Conservation (phyloP, 495 filamentous ascomycete species). For the Daldinia decipiens region DNA sequence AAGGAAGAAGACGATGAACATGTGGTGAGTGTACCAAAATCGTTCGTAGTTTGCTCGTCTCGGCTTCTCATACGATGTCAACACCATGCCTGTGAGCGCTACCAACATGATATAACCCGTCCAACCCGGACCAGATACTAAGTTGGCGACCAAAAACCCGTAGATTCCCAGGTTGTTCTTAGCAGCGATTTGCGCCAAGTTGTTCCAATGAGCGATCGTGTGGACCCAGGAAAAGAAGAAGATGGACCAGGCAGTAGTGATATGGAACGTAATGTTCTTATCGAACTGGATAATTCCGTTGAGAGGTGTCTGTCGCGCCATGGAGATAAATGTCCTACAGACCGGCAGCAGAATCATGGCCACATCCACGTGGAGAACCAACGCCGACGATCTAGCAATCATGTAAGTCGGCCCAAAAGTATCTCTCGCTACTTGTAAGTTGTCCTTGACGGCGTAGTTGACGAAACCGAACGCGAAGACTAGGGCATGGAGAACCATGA, state of each 20-base stretch:
- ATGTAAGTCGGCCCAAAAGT: slow-evolving; percentile 76
- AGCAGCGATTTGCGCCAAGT: slow-evolving; percentile 76
- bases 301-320: slow-evolving; percentile 76
- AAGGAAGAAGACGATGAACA: slow-evolving; percentile 82
- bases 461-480: slow-evolving; percentile 80
- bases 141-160: slow-evolving; percentile 74
- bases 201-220: slow-evolving; percentile 83
- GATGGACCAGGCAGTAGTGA: slow-evolving; percentile 81
- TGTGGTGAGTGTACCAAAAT: slow-evolving; percentile 83
- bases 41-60: slow-evolving; percentile 78
- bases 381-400: slow-evolving; percentile 74
- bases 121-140: slow-evolving; percentile 80
- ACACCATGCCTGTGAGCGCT: slow-evolving; percentile 71
- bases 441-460: slow-evolving; percentile 79
- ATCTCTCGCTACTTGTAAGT: slow-evolving; percentile 66
- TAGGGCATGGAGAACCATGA: slow-evolving; percentile 71
- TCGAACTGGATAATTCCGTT: slow-evolving; percentile 83
- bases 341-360: slow-evolving; percentile 80
- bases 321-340: slow-evolving; percentile 80
- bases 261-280: slow-evolving; percentile 85
- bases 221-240: slow-evolving; percentile 84
- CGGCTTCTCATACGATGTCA: slow-evolving; percentile 75
- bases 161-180: slow-evolving; percentile 76
- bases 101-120: slow-evolving; percentile 81
- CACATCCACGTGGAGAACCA: slow-evolving; percentile 79